Percentiles rank a stretch among this genome's conserved stretches.
These are phyloP conservation scores for Proliferodiscus dingleyae DNA, from an alignment of 2,329 filamentous ascomycete species.

Conservation along the genomic window DNA sequence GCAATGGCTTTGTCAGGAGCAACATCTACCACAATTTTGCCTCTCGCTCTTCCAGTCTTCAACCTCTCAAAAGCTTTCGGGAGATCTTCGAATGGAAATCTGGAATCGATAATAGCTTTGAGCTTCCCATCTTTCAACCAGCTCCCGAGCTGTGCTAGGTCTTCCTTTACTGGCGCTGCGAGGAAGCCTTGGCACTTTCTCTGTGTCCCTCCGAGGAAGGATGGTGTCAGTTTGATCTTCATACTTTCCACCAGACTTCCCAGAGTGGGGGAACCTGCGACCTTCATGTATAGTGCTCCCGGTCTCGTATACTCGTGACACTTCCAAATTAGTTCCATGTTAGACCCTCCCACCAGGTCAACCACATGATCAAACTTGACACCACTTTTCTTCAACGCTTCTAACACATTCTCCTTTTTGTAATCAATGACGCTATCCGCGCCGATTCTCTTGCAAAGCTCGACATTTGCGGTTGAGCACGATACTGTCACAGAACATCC, in stretches of 20 bases:
- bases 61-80: slow-evolving; percentile 54
- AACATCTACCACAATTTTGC: slow-evolving; percentile 48
- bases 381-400: slow-evolving; percentile 10
- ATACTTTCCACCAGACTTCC: not conserved
- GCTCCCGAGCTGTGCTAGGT: slow-evolving; percentile 45
- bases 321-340: slow-evolving; percentile 14
- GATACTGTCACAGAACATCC: slow-evolving; percentile 54
- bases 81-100: slow-evolving; percentile 51
- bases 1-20: too few relatives aligned
- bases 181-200: slow-evolving; percentile 41
- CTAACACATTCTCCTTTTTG: slow-evolving; percentile 10
- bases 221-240: slow-evolving; percentile 12
- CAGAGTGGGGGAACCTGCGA: slow-evolving; percentile 58
- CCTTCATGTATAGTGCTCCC: slow-evolving; percentile 26
- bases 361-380: slow-evolving; percentile 22
- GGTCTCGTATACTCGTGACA: slow-evolving; percentile 18
- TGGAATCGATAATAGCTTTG: slow-evolving; percentile 49
- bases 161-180: slow-evolving; percentile 43
- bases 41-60: slow-evolving; percentile 49
- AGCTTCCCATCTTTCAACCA: slow-evolving; percentile 57
- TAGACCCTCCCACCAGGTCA: slow-evolving; percentile 18
- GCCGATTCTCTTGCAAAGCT: slow-evolving; percentile 52
- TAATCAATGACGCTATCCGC: slow-evolving; percentile 34
- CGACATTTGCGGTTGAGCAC: slow-evolving; percentile 53
- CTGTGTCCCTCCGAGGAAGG: slow-evolving; percentile 24